These are phyloP conservation scores for Dactylellina parvicollis DNA, from an alignment of 2,329 filamentous ascomycete genomes.

Conservation along the genomic window DNA sequence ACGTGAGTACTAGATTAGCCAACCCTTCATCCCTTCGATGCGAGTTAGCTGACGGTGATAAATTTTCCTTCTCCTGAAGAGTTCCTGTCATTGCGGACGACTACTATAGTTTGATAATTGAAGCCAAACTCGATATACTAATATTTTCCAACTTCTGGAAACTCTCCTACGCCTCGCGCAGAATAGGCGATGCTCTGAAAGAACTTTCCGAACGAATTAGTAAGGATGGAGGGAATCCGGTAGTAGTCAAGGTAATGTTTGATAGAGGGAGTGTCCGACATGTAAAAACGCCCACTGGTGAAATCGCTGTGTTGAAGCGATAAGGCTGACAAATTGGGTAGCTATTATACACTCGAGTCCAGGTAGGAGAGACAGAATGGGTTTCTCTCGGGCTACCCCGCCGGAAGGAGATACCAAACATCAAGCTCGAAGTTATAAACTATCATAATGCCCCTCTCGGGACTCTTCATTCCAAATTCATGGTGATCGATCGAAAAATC, in stretches of 20 bases:
- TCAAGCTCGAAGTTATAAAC: conserved; percentile 39
- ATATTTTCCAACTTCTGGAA: conserved; percentile 52
- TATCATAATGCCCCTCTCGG: conserved; percentile 46
- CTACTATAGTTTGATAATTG: conserved; percentile 38
- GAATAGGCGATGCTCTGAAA: conserved; percentile 24
- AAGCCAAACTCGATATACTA: conserved; percentile 26
- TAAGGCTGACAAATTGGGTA: not conserved
- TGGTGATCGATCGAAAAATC: conserved; percentile 34
- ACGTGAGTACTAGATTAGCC: conserved; percentile 14
- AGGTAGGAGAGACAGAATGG: conserved; percentile 21
- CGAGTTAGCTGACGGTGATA: not conserved
- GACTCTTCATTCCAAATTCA: conserved; percentile 46
- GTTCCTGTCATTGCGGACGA: conserved; percentile 44
- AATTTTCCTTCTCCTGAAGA: not conserved
- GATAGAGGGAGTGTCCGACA: conserved; percentile 30
- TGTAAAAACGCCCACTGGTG: not conserved
- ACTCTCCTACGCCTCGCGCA: conserved; percentile 19
- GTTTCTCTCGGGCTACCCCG: conserved; percentile 20
- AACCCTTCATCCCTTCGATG: not conserved
- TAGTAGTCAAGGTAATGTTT: conserved; percentile 37
- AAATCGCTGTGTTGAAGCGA: not conserved
- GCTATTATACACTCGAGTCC: conserved; percentile 17
- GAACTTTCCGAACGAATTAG: conserved; percentile 8
- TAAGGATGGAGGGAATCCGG: not conserved
- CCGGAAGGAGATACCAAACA: conserved; percentile 28